These are phyloP conservation scores for Aegle marmelos DNA, from an alignment of 345 rosid species.

Conservation along the genomic window DNA sequence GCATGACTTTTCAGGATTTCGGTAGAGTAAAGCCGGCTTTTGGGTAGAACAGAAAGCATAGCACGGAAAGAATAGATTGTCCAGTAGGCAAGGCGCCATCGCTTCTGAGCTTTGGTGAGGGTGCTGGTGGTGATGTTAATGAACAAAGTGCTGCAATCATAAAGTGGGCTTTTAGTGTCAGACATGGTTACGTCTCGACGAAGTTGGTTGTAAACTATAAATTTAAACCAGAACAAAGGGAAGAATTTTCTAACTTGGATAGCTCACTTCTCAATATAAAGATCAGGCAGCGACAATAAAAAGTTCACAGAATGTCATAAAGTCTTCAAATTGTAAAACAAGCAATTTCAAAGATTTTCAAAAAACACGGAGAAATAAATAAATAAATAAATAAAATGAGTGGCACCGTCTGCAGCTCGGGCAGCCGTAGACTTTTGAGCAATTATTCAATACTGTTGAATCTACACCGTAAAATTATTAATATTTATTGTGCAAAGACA, in stretches of 20 bases:
- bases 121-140: slow-evolving; percentile 30
- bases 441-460: no score
- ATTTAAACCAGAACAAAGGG: neutral
- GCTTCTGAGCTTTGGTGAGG: slow-evolving; percentile 50
- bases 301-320: no score
- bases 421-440: no score
- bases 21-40: slow-evolving; percentile 23
- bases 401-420: no score
- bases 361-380: no score
- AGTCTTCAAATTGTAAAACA: no score
- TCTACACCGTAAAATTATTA: no score
- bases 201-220: no score
- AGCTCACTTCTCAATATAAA: neutral
- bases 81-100: slow-evolving; percentile 62
- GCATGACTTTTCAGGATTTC: slow-evolving; percentile 22
- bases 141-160: slow-evolving; percentile 31
- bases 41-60: slow-evolving; percentile 50
- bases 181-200: slow-evolving; percentile 25
- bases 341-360: no score
- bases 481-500: no score
- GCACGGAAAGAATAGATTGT: slow-evolving; percentile 50
- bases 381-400: no score
- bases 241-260: neutral
- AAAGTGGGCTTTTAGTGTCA: slow-evolving; percentile 18
- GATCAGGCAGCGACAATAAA: neutral